Percentiles rank a stretch among this genome's conserved stretches.
These are phyloP conservation scores for Claviceps sp. DNA, from an alignment of 2,329 filamentous ascomycete genomes.

Conservation along the genomic window DNA sequence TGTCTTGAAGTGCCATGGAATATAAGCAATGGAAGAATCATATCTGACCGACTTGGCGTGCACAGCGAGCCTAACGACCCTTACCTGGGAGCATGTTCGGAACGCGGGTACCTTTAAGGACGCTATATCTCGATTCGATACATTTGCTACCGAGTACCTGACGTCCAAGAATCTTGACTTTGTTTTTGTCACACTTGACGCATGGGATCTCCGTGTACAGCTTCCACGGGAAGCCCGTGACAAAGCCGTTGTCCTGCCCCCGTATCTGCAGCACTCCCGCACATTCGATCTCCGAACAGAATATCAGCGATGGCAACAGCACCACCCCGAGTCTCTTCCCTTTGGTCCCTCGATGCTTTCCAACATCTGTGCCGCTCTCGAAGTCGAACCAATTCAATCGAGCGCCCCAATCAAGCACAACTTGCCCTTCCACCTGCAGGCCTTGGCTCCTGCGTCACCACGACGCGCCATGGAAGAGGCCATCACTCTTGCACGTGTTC, in stretches of 20 bases:
- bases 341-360: conserved; percentile 91
- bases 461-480: conserved; percentile 96
- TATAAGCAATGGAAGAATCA: background rate
- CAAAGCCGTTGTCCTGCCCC: conserved; percentile 91
- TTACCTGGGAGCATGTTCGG: conserved; percentile 98
- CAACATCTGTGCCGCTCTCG: conserved; percentile 95
- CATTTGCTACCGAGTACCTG: conserved; percentile 85
- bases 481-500: conserved; percentile 81
- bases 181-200: conserved; percentile 94
- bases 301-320: conserved; percentile 96
- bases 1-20: background rate
- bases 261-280: conserved; percentile 93
- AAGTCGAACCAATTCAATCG: conserved; percentile 94
- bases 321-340: conserved; percentile 92
- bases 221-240: conserved; percentile 93
- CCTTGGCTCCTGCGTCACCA: conserved; percentile 85
- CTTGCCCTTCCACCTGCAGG: conserved; percentile 92
- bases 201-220: conserved; percentile 96
- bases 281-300: conserved; percentile 95
- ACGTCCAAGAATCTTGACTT: conserved; percentile 88
- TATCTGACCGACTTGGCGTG: conserved; percentile 2
- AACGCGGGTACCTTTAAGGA: conserved; percentile 95
- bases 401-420: conserved; percentile 99
- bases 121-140: conserved; percentile 87
- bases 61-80: conserved; percentile 84